Evolutionary conservation across 768 basidiomycete genomes (phyloP).

Genomic region (Boletales sp.): DNA sequence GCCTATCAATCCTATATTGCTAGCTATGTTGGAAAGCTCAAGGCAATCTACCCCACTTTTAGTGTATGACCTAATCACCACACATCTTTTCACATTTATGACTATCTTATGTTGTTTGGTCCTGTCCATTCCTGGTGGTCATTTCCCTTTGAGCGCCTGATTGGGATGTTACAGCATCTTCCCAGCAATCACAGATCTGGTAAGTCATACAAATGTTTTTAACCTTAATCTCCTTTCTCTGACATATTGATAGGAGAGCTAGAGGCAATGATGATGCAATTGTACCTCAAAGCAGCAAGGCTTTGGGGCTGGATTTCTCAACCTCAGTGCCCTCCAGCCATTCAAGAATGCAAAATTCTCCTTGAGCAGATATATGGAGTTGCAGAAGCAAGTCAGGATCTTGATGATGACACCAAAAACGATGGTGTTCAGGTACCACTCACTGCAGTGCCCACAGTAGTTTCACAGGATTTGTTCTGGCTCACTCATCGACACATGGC

Average conservation of each 20-base stretch:
- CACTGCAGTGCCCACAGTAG: too few relatives aligned
- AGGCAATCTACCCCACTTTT: constrained; percentile 11
- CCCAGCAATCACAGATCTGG: constrained; percentile 24
- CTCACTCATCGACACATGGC: too few relatives aligned
- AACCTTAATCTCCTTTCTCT: not conserved
- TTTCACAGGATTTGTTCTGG: too few relatives aligned
- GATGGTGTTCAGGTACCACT: too few relatives aligned
- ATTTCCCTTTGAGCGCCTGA: constrained; percentile 24
- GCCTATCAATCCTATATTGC: constrained; percentile 18
- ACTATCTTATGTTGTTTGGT: constrained; percentile 35
- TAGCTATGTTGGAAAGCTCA: constrained; percentile 16
- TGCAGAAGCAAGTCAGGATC: not conserved
- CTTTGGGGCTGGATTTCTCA: constrained; percentile 14
- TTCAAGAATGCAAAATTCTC: constrained; percentile 14
- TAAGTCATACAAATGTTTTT: constrained; percentile 35
- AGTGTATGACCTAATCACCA: constrained; percentile 28
- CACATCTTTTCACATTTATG: constrained; percentile 26
- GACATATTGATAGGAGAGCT: constrained; percentile 2
- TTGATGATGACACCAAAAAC: too few relatives aligned
- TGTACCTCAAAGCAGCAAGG: constrained; percentile 12
- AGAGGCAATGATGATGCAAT: constrained; percentile 8
- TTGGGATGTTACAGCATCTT: constrained; percentile 19
- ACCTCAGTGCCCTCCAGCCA: constrained; percentile 13
- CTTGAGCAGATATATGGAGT: constrained; percentile 14
- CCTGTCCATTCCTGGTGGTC: constrained; percentile 35